Percentiles rank a stretch among this genome's conserved stretches.
phyloP scores from a whole-genome alignment of 148 eudicot species.

The Amaranthus hypochondriacus region DNA sequence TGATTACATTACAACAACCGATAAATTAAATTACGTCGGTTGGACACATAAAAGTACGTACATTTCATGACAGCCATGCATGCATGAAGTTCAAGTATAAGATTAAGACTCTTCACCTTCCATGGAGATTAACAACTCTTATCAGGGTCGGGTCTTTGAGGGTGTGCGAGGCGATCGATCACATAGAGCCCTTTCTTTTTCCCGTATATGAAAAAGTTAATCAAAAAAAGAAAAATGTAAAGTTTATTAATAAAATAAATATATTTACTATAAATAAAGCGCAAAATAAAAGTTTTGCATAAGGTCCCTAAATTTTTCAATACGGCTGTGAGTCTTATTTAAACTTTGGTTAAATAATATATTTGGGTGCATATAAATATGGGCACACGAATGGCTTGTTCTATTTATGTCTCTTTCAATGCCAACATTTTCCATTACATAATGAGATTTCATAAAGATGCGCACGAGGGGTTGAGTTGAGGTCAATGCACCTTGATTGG shows the following conservation, averaged over 20 bases:
- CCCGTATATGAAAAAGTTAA: too few species aligned
- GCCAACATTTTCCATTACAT: background rate
- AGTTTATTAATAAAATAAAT: too few species aligned
- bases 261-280: too few species aligned
- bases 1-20: conserved; percentile 15
- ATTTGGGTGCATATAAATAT: background rate
- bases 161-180: too few species aligned
- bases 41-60: conserved; percentile 7
- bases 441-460: conserved; percentile 18
- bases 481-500: background rate
- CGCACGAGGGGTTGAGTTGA: conserved; percentile 16
- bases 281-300: too few species aligned
- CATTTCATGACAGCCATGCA: conserved; percentile 6
- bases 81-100: background rate
- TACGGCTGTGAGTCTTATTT: too few species aligned
- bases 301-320: too few species aligned
- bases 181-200: too few species aligned
- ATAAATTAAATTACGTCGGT: conserved; percentile 3
- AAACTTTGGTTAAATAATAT: too few species aligned
- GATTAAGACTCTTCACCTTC: conserved; percentile 21
- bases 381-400: conserved; percentile 29
- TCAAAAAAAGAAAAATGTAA: too few species aligned
- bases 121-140: background rate
- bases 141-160: too few species aligned
- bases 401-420: conserved; percentile 16